Evolutionary conservation across 345 rosid species (phyloP), one percentile per base, ranked within the genome.

Genomic region (Litchi chinensis): DNA sequence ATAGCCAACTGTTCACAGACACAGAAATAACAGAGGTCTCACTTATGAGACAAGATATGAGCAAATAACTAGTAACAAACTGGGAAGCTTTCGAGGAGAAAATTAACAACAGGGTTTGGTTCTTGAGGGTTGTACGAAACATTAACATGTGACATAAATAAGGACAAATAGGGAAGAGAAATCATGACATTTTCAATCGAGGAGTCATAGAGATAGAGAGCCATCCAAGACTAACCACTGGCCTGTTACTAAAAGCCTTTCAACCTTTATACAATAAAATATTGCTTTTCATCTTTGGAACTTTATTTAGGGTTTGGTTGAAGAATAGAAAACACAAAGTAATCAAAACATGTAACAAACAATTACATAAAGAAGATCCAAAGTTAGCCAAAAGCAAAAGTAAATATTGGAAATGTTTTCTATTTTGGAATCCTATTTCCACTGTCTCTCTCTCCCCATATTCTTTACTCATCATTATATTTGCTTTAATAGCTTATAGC

Each of bases 161-260:
- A 52, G 78, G 86, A 86, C 86, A 84, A 82, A 81, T 77, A 59
- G 83, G 80, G 81, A 70, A 79, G 43, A 52, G 57, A 73, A 80
- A 81, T 70, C 46, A 21, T 41, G 57, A 72, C 78, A 77, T 76
- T 69, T 46, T 70, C 59, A 70, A 60, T 54, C 62, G 22, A 28
- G n/a, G 67, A 64, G 68, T 40, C 65, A 7, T 46, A 46, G 52
- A 73, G 66, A 15, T 32, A 16, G n/a, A 63, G 60, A 64, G 54
- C 52, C 76, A 76, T 76, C 54, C 78, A 80, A 77, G 59, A 54
- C 66, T 54, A 54, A 41, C 2, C 21, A 50, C 80, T 84, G 82
- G 79, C 82, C 74, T 28, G 21, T 71, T 64, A 13, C 19, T n/a
- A n/a, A n/a, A n/a, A n/a, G n/a, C 15, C n/a, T 65, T 26, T 66